Conservation (phyloP, 106 monocot genomes). For the Vanilla planifolia region DNA sequence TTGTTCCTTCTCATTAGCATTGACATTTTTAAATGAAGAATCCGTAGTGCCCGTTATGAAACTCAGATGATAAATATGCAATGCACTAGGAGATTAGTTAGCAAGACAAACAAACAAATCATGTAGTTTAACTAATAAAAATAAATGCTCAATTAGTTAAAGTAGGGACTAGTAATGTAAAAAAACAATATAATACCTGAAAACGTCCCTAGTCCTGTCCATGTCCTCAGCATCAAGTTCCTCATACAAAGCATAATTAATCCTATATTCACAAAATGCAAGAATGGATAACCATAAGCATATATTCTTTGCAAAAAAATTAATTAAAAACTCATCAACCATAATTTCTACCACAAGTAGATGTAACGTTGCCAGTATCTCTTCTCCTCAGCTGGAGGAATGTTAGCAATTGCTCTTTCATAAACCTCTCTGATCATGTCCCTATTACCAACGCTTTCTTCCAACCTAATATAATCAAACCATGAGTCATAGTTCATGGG, state of each 20-base stretch:
- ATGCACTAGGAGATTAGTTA: no score
- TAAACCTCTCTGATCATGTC: conserved; percentile 78
- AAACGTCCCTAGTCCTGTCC: conserved; percentile 78
- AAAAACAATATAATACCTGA: conserved; percentile 35
- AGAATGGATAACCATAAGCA: no score
- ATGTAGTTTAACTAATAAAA: no score
- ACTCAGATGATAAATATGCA: no score
- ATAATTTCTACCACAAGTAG: conserved; percentile 55
- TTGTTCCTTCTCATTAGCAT: no score
- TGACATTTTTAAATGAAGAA: no score
- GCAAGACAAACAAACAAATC: no score
- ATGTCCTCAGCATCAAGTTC: conserved; percentile 79
- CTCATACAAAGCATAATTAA: conserved; percentile 91
- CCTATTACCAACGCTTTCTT: conserved; percentile 76
- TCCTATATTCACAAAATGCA: conserved; percentile 22
- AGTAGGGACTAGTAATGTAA: no score
- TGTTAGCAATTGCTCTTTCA: conserved; percentile 75
- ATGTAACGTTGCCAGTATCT: conserved; percentile 95
- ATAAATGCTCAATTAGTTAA: no score
- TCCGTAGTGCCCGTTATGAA: no score
- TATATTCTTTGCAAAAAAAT: no score
- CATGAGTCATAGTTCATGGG: conserved; percentile 76
- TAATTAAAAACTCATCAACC: no score
- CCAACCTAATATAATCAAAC: conserved; percentile 89
- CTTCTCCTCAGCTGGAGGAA: conserved; percentile 96